Percentiles rank a stretch among this genome's conserved stretches.
Evolutionary conservation across 352 stramenopile genomes (phyloP).

Genomic region (Phytophthora pseudosyringae): DNA sequence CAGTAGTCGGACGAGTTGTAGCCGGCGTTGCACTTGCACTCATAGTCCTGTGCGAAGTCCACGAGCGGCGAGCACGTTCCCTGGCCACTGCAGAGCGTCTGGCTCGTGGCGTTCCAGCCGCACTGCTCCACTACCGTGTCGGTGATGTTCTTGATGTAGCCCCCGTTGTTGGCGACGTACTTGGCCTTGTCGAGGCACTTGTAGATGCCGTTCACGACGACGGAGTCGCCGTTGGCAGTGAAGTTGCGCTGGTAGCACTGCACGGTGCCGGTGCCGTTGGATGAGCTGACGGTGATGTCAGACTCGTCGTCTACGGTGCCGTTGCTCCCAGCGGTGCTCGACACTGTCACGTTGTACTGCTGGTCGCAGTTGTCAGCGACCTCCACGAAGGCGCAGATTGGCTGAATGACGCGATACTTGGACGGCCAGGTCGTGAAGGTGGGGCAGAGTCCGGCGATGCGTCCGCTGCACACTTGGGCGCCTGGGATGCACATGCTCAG

Average conservation of each 20-base stretch:
- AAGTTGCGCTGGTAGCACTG: conserved; percentile 80
- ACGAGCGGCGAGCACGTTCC: conserved; percentile 71
- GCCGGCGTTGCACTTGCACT: conserved; percentile 80
- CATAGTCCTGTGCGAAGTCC: conserved; percentile 67
- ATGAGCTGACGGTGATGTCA: conserved; percentile 23
- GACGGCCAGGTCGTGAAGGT: conserved; percentile 79
- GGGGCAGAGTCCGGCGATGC: conserved; percentile 66
- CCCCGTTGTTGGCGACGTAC: conserved; percentile 61
- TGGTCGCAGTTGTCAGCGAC: conserved; percentile 65
- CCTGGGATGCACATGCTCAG: conserved; percentile 76
- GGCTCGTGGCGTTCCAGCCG: conserved; percentile 47
- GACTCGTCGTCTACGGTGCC: conserved; percentile 27
- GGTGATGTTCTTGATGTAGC: conserved; percentile 72
- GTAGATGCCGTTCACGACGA: conserved; percentile 77
- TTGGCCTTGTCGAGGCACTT: conserved; percentile 75
- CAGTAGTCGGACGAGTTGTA: conserved; percentile 70
- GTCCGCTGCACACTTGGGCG: conserved; percentile 61
- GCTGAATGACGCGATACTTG: conserved; percentile 72
- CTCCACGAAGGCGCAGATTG: conserved; percentile 71
- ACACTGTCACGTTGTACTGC: conserved; percentile 48
- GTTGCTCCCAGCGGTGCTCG: conserved; percentile 33
- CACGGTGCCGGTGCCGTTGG: conserved; percentile 47
- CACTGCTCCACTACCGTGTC: conserved; percentile 57
- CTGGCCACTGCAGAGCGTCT: conserved; percentile 70
- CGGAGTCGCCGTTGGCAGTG: conserved; percentile 45